phyloP scores from a whole-genome alignment of 306 rosid genomes.

The Prunus salicina region DNA sequence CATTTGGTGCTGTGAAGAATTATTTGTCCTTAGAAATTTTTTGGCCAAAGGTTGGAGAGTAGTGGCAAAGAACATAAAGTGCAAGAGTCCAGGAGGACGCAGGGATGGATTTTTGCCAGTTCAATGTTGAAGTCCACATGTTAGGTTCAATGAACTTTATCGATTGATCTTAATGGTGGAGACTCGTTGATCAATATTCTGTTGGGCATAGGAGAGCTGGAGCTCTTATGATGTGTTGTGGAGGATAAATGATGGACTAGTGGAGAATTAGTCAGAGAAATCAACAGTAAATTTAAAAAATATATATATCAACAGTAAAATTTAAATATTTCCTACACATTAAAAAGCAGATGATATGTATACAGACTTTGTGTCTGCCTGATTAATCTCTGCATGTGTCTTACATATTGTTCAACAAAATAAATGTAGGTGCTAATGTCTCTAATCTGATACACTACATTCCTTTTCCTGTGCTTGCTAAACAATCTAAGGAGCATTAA shows the following conservation, averaged over 20 bases:
- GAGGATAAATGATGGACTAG: background rate
- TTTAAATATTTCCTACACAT: background rate
- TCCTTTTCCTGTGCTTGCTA: background rate
- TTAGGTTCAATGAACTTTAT: background rate
- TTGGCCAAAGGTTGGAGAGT: background rate
- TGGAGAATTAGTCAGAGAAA: background rate
- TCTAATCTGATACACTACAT: background rate
- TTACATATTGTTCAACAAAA: background rate
- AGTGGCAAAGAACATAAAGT: background rate
- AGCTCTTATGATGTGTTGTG: background rate
- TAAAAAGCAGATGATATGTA: background rate
- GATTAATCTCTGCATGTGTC: background rate
- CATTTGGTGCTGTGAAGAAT: background rate
- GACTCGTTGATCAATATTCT: background rate
- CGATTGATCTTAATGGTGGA: background rate
- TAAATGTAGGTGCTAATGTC: background rate
- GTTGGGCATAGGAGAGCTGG: background rate
- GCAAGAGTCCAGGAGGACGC: background rate
- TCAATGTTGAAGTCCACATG: background rate
- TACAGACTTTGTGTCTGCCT: background rate
- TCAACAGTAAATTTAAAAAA: background rate
- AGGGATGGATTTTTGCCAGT: background rate
- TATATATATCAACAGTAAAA: background rate
- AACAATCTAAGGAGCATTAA: background rate
- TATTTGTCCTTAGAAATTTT: background rate